phyloP scores from a whole-genome alignment of 2,329 filamentous ascomycete species.

The Pseudodiploospora longispora region DNA sequence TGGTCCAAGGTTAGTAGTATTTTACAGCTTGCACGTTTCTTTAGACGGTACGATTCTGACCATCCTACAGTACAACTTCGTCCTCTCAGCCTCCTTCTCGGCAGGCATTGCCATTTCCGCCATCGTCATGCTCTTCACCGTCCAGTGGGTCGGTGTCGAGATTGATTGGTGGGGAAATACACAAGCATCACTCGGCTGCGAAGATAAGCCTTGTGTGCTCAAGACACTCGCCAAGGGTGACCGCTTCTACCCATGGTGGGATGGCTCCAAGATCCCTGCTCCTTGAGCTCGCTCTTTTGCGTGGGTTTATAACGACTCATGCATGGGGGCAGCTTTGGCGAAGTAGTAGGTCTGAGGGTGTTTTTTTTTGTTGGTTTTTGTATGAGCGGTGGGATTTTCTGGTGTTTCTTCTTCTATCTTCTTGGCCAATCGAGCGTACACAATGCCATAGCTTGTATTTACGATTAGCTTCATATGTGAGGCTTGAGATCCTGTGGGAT shows the following conservation, averaged over 20 bases:
- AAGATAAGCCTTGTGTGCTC: slow-evolving; percentile 15
- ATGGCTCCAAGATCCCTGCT: slow-evolving; percentile 12
- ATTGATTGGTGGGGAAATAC: slow-evolving; percentile 36
- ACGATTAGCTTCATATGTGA: too few relatives aligned
- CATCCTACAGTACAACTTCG: slow-evolving; percentile 40
- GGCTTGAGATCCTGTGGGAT: too few relatives aligned
- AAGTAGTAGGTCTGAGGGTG: too few relatives aligned
- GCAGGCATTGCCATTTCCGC: slow-evolving; percentile 32
- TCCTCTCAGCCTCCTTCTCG: slow-evolving; percentile 31
- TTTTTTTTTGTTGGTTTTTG: too few relatives aligned
- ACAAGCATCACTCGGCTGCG: slow-evolving; percentile 16
- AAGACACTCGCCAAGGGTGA: slow-evolving; percentile 15
- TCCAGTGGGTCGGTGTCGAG: slow-evolving; percentile 27
- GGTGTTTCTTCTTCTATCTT: too few relatives aligned
- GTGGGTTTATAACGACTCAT: neutral
- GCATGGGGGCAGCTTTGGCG: too few relatives aligned
- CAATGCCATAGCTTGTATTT: too few relatives aligned
- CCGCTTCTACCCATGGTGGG: slow-evolving; percentile 21
- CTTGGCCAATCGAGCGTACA: too few relatives aligned
- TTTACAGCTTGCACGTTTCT: too few relatives aligned
- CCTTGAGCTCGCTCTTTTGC: slow-evolving; percentile 6
- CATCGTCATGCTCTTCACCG: slow-evolving; percentile 34
- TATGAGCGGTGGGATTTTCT: too few relatives aligned
- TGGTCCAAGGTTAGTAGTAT: slow-evolving; percentile 15
- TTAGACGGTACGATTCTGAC: slow-evolving; percentile 20